Percentiles rank a stretch among this genome's conserved stretches.
phyloP scores from a whole-genome alignment of 257 asterid species.

The Jaltomata sinuosa region DNA sequence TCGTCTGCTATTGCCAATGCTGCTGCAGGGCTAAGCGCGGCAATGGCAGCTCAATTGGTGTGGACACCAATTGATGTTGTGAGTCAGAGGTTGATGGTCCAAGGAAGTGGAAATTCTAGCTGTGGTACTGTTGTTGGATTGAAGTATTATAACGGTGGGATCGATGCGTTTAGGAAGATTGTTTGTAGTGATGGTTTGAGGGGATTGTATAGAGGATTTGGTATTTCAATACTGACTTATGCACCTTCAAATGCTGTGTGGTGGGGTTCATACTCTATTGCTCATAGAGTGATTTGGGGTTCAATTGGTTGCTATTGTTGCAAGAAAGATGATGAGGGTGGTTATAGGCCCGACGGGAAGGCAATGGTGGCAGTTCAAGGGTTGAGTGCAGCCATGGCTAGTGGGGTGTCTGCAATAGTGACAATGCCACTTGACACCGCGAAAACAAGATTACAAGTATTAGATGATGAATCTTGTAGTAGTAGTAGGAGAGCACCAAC shows the following conservation, averaged over 20 bases:
- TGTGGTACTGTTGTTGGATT: slow-evolving; percentile 32
- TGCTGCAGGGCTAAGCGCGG: slow-evolving; percentile 85
- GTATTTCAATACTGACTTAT: slow-evolving; percentile 82
- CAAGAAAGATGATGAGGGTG: slow-evolving; percentile 44
- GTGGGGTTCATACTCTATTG: slow-evolving; percentile 94
- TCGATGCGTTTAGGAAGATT: slow-evolving; percentile 81
- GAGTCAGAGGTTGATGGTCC: slow-evolving; percentile 97
- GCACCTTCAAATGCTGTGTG: slow-evolving; percentile 99
- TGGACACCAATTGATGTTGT: slow-evolving; percentile 98
- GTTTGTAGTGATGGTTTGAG: slow-evolving; percentile 49
- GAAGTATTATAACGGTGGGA: slow-evolving; percentile 70
- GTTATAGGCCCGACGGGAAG: slow-evolving; percentile 66
- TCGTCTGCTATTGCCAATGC: slow-evolving; percentile 84
- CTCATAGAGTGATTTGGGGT: slow-evolving; percentile 65
- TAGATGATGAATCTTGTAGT: slow-evolving; percentile 47
- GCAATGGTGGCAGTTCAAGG: slow-evolving; percentile 75
- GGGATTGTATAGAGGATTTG: slow-evolving; percentile 93
- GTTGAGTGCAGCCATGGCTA: slow-evolving; percentile 86
- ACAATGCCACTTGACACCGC: slow-evolving; percentile 97
- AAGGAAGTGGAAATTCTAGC: slow-evolving; percentile 34
- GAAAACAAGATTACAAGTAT: slow-evolving; percentile 86
- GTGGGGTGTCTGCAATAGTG: slow-evolving; percentile 84
- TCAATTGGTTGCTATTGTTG: slow-evolving; percentile 41
- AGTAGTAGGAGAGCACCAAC: slow-evolving; percentile 30
- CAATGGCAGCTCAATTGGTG: slow-evolving; percentile 96